Evolutionary conservation across 2,329 filamentous ascomycete species (phyloP).

Genomic region (Fusarium sambucinum): DNA sequence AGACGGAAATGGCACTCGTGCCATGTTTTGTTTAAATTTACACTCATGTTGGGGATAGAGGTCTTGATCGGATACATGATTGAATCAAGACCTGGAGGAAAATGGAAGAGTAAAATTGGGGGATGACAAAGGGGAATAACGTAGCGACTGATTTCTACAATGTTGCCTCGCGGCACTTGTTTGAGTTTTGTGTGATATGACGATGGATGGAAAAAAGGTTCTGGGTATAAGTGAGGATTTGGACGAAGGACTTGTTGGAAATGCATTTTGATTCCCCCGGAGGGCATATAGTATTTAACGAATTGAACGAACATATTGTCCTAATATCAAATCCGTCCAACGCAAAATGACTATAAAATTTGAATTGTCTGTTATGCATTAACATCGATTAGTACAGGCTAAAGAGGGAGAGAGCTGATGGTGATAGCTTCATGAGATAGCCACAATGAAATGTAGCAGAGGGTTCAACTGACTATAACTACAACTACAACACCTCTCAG

Average conservation of each 20-base stretch:
- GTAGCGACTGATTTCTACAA: conserved; percentile 54
- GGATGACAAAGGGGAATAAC: conserved; percentile 23
- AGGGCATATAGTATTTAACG: conserved; percentile 37
- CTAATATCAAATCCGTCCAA: neutral
- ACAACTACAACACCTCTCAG: neutral
- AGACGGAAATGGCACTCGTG: conserved; percentile 25
- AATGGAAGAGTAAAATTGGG: conserved; percentile 34
- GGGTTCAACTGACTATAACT: conserved; percentile 19
- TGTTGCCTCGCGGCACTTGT: conserved; percentile 63
- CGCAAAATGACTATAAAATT: no score
- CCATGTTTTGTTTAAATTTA: conserved; percentile 24
- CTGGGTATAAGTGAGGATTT: neutral
- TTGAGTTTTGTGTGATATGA: conserved; percentile 43
- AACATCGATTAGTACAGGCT: neutral
- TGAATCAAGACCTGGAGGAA: conserved; percentile 30
- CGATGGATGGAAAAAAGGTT: conserved; percentile 18
- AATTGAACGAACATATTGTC: conserved; percentile 39
- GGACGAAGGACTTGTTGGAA: conserved; percentile 15
- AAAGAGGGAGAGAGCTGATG: neutral
- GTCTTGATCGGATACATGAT: conserved; percentile 10
- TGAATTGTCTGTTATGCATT: neutral
- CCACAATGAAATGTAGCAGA: no score
- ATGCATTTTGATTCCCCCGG: conserved; percentile 43
- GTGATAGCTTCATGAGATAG: conserved; percentile 18
- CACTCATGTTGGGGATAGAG: conserved; percentile 5